phyloP scores from a whole-genome alignment of 2,329 filamentous ascomycete species.

The Tolypocladium capitatum region DNA sequence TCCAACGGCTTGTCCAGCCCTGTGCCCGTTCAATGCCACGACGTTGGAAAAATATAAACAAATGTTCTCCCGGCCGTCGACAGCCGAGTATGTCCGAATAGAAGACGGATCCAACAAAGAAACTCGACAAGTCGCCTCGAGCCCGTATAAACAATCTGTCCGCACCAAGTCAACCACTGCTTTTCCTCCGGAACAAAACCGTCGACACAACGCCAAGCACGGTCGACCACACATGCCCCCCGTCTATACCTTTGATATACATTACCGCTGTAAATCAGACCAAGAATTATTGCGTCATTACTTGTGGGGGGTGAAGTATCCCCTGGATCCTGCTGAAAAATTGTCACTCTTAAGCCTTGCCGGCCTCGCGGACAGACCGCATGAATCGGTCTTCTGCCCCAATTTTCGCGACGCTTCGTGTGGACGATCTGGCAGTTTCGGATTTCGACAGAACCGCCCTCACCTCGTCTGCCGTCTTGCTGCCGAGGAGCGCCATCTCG shows the following conservation, averaged over 20 bases:
- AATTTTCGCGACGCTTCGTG: slow-evolving; percentile 23
- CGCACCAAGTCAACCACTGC: background rate
- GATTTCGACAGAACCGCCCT: slow-evolving; percentile 20
- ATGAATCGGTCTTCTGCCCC: slow-evolving; percentile 35
- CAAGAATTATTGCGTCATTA: slow-evolving; percentile 4
- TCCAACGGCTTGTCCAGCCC: background rate
- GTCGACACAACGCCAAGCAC: slow-evolving; percentile 7
- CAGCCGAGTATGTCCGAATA: background rate
- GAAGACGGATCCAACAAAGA: background rate
- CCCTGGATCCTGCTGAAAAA: background rate
- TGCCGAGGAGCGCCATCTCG: slow-evolving; percentile 37
- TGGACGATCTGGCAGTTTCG: slow-evolving; percentile 15
- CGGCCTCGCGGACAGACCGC: slow-evolving; percentile 20
- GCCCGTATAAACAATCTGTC: background rate
- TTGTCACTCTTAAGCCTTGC: slow-evolving; percentile 13
- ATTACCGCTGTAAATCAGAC: slow-evolving; percentile 10
- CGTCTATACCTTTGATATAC: slow-evolving; percentile 12
- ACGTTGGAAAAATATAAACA: background rate
- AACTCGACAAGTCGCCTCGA: background rate
- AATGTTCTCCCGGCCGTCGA: background rate
- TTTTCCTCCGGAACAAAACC: background rate
- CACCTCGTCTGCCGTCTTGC: slow-evolving; percentile 31
- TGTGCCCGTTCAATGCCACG: background rate
- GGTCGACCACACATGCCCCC: background rate
- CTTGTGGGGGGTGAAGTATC: background rate